These are phyloP conservation scores for Pistacia vera DNA, from an alignment of 345 rosid species.

Conservation along the genomic window DNA sequence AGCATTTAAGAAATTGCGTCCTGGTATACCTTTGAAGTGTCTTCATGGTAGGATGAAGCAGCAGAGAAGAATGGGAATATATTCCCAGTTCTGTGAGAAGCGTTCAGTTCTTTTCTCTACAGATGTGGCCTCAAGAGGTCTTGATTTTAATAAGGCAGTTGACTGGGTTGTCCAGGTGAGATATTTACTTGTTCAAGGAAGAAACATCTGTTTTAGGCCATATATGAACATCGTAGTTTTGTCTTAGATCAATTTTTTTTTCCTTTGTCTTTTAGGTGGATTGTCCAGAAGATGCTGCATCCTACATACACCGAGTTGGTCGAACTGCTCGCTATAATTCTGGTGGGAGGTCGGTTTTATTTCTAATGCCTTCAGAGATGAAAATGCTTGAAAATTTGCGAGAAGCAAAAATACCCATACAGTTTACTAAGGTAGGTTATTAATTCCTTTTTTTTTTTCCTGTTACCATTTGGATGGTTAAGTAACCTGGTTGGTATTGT, in stretches of 20 bases:
- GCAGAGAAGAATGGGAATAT: slow-evolving; percentile 76
- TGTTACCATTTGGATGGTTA: slow-evolving; percentile 7
- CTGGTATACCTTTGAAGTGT: slow-evolving; percentile 92
- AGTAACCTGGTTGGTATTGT: not conserved
- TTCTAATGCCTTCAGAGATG: slow-evolving; percentile 86
- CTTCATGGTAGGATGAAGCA: slow-evolving; percentile 99
- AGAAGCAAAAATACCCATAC: slow-evolving; percentile 77
- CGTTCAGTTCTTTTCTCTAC: slow-evolving; percentile 89
- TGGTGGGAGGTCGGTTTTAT: slow-evolving; percentile 77
- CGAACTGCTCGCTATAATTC: slow-evolving; percentile 88
- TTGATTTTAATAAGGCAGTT: slow-evolving; percentile 88
- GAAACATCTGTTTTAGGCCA: not conserved
- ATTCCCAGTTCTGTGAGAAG: slow-evolving; percentile 76
- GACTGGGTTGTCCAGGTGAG: slow-evolving; percentile 98
- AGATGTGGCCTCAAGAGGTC: slow-evolving; percentile 95
- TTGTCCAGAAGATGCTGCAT: slow-evolving; percentile 92
- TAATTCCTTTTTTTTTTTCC: not conserved
- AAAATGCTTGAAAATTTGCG: slow-evolving; percentile 86
- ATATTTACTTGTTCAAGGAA: slow-evolving; percentile 17
- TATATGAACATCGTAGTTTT: not conserved
- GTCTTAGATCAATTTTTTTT: slow-evolving; percentile 12
- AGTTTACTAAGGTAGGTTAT: slow-evolving; percentile 59
- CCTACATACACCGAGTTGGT: slow-evolving; percentile 97
- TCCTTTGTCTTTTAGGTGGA: slow-evolving; percentile 52
- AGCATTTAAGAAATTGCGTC: slow-evolving; percentile 91